These are phyloP conservation scores for Ustilago sp. DNA, from an alignment of 1,284 basidiomycete genomes.

Conservation along the genomic window DNA sequence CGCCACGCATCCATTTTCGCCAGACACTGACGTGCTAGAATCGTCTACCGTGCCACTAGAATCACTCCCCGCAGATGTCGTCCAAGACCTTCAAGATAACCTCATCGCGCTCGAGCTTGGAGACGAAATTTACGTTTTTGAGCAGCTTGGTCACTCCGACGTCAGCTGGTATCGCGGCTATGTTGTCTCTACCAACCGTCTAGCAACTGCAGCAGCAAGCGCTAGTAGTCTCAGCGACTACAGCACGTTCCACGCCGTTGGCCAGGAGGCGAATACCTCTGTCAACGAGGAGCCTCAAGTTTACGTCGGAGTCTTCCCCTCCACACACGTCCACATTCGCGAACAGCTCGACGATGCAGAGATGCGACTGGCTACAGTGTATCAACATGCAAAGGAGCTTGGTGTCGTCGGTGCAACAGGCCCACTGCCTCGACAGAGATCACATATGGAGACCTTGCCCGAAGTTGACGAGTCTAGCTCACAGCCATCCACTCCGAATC, in stretches of 20 bases:
- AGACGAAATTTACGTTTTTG: slow-evolving; percentile 88
- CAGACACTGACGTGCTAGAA: slow-evolving; percentile 57
- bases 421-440: slow-evolving; percentile 34
- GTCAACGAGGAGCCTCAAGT: slow-evolving; percentile 76
- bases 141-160: slow-evolving; percentile 60
- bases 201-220: slow-evolving; percentile 48
- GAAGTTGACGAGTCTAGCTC: slow-evolving; percentile 52
- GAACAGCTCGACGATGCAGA: slow-evolving; percentile 90
- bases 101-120: slow-evolving; percentile 75
- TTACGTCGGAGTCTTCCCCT: slow-evolving; percentile 94
- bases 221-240: slow-evolving; percentile 70
- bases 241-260: slow-evolving; percentile 47
- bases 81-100: slow-evolving; percentile 50
- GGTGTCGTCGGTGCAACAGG: slow-evolving; percentile 55
- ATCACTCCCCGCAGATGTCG: slow-evolving; percentile 30
- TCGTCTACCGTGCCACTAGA: slow-evolving; percentile 34
- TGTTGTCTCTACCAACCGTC: slow-evolving; percentile 76
- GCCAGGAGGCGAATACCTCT: slow-evolving; percentile 18
- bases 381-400: slow-evolving; percentile 54
- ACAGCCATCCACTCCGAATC: slow-evolving; percentile 46
- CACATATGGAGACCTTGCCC: slow-evolving; percentile 52
- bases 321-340: slow-evolving; percentile 87
- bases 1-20: slow-evolving; percentile 57
- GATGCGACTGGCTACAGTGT: slow-evolving; percentile 81
- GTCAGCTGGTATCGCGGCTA: slow-evolving; percentile 73